A percentile compares a stretch with the other conserved stretches of the same genome.
phyloP scores from a whole-genome alignment of 148 eudicot species.

The Simmondsia chinensis region DNA sequence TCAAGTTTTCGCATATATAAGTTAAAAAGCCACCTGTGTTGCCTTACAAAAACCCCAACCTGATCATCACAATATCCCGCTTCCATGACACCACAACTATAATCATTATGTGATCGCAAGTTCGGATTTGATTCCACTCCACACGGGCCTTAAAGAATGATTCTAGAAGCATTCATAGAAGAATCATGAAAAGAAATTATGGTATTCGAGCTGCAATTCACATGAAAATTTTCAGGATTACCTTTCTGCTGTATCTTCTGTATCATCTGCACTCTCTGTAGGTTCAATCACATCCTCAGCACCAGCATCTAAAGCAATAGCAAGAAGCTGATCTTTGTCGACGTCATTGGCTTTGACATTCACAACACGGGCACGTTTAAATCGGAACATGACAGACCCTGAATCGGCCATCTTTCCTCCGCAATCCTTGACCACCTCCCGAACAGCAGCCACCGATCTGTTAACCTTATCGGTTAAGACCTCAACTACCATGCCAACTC shows the following conservation, averaged over 20 bases:
- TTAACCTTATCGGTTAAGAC: slow-evolving; percentile 73
- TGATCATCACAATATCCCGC: too few relatives aligned
- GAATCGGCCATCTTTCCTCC: slow-evolving; percentile 98
- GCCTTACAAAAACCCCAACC: too few relatives aligned
- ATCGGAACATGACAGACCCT: slow-evolving; percentile 89
- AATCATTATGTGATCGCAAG: too few relatives aligned
- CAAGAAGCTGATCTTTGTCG: slow-evolving; percentile 71
- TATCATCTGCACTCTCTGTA: slow-evolving; percentile 45
- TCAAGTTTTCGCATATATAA: too few relatives aligned
- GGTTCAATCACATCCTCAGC: slow-evolving; percentile 94
- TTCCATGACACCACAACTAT: too few relatives aligned
- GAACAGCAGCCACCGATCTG: slow-evolving; percentile 67
- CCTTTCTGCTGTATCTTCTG: slow-evolving; percentile 70
- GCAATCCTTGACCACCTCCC: slow-evolving; percentile 75
- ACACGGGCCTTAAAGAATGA: too few relatives aligned
- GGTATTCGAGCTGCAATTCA: too few relatives aligned
- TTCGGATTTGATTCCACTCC: too few relatives aligned
- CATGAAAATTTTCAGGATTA: slow-evolving; percentile 5
- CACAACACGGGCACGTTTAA: slow-evolving; percentile 69
- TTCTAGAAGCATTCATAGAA: too few relatives aligned
- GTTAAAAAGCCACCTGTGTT: too few relatives aligned
- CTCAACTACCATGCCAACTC: slow-evolving; percentile 86
- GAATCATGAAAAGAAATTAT: too few relatives aligned
- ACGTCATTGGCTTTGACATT: slow-evolving; percentile 62
- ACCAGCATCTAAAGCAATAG: slow-evolving; percentile 89